These are phyloP conservation scores for Schoenoplectus triqueter DNA, from an alignment of 202 grass and related monocot species.

Conservation along the genomic window DNA sequence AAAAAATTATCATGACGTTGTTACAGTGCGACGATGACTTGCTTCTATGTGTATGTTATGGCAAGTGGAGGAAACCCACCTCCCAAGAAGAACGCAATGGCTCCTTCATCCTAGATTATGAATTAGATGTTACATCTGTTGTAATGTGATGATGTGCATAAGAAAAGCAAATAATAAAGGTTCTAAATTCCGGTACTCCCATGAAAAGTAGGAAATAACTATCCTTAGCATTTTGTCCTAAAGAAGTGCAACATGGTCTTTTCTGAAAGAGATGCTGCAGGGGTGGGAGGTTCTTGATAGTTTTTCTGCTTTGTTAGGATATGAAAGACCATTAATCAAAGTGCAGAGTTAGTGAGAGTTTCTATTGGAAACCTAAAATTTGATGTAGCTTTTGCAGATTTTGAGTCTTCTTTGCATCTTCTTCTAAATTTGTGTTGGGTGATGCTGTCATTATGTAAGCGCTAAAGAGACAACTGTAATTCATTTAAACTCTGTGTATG, in stretches of 20 bases:
- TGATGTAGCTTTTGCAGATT: slow-evolving; percentile 27
- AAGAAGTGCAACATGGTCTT: not conserved
- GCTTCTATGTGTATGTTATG: slow-evolving; percentile 81
- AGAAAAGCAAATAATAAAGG: not conserved
- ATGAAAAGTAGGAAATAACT: not conserved
- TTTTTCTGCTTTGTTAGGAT: not conserved
- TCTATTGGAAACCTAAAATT: not conserved
- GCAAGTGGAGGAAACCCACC: slow-evolving; percentile 81
- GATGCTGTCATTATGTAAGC: slow-evolving; percentile 2
- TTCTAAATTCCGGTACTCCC: not conserved
- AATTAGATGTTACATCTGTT: slow-evolving; percentile 4
- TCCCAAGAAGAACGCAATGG: slow-evolving; percentile 65
- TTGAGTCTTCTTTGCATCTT: not conserved
- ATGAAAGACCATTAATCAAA: not conserved
- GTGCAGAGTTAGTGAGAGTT: not conserved
- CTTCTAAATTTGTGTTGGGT: slow-evolving; percentile 5
- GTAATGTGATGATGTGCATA: not conserved
- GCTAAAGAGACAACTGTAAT: not conserved
- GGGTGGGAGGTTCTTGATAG: not conserved
- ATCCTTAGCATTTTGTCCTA: no score
- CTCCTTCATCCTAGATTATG: slow-evolving; percentile 31
- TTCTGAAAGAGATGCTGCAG: not conserved
- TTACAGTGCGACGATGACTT: slow-evolving; percentile 69
- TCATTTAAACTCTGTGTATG: no score
- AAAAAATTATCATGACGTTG: slow-evolving; percentile 24